These are phyloP conservation scores for Diplosphaera chodatii DNA, from an alignment of 139 green algal species.

Conservation along the genomic window DNA sequence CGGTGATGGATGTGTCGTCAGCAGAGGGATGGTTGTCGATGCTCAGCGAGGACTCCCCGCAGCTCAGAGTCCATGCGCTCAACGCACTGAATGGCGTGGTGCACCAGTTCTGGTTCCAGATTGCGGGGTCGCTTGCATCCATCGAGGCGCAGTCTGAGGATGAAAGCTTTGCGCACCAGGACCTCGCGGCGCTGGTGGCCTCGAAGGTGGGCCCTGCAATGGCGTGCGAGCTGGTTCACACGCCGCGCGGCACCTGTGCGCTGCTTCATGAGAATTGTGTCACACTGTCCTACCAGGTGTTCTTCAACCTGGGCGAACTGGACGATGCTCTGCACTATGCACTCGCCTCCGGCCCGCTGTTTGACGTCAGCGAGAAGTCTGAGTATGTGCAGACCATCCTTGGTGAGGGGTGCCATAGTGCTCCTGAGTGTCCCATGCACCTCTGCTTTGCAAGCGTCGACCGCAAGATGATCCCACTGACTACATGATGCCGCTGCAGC, in stretches of 20 bases:
- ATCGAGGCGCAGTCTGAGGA: slow-evolving; percentile 96
- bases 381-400: slow-evolving; percentile 96
- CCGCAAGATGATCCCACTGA: too few relatives aligned
- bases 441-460: too few relatives aligned
- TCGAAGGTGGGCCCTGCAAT: slow-evolving; percentile 95
- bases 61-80: slow-evolving; percentile 71
- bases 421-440: neutral
- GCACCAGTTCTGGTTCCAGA: slow-evolving; percentile 85
- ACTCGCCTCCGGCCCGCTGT: slow-evolving; percentile 83
- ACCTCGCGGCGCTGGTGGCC: slow-evolving; percentile 91
- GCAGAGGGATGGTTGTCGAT: slow-evolving; percentile 80
- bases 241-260: neutral
- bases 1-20: slow-evolving; percentile 5
- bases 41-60: slow-evolving; percentile 79
- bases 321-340: slow-evolving; percentile 93
- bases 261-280: neutral
- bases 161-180: slow-evolving; percentile 81
- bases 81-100: slow-evolving; percentile 66
- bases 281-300: slow-evolving; percentile 69
- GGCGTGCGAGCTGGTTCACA: too few relatives aligned
- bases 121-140: slow-evolving; percentile 70
- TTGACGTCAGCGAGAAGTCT: slow-evolving; percentile 81
- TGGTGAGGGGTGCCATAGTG: slow-evolving; percentile 43
- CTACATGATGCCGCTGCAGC: slow-evolving; percentile 63
- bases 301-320: slow-evolving; percentile 97